Evolutionary conservation across 73 alveolate genomes (phyloP).

Genomic region (Durusdinium trenchii): DNA sequence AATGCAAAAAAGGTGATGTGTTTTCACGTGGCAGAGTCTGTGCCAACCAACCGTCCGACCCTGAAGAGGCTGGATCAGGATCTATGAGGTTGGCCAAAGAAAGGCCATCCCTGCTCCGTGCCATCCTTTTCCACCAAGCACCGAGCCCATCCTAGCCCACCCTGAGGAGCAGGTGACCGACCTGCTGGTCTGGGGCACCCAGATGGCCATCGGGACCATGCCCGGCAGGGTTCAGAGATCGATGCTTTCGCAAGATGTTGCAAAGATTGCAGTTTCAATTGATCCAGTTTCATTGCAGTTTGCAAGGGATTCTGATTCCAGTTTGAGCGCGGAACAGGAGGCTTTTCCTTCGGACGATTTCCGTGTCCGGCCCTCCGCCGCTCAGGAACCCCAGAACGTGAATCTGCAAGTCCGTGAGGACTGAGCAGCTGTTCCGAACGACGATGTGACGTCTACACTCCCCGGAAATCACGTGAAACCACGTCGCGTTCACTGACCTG

Average conservation of each 20-base stretch:
- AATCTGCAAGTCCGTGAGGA: conserved; percentile 97
- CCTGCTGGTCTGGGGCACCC: conserved; percentile 95
- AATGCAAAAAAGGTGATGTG: too few species aligned
- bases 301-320: background rate
- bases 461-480: conserved; percentile 98
- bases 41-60: too few species aligned
- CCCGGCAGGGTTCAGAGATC: background rate
- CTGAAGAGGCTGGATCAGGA: too few species aligned
- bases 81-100: too few species aligned
- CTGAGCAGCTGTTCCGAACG: background rate
- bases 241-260: background rate
- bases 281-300: background rate
- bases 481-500: too few species aligned
- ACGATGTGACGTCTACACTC: conserved; percentile 98
- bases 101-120: too few species aligned
- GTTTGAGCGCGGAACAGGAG: background rate
- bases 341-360: background rate
- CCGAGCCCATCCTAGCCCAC: too few species aligned
- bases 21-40: too few species aligned
- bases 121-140: background rate
- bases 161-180: conserved; percentile 97
- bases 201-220: background rate
- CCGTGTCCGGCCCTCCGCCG: background rate
- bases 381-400: conserved; percentile 96
- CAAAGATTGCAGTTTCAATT: background rate